Evolutionary conservation across 140 eudicot genomes (phyloP), one percentile per base, ranked within the genome.

Genomic region (Stevia rebaudiana): DNA sequence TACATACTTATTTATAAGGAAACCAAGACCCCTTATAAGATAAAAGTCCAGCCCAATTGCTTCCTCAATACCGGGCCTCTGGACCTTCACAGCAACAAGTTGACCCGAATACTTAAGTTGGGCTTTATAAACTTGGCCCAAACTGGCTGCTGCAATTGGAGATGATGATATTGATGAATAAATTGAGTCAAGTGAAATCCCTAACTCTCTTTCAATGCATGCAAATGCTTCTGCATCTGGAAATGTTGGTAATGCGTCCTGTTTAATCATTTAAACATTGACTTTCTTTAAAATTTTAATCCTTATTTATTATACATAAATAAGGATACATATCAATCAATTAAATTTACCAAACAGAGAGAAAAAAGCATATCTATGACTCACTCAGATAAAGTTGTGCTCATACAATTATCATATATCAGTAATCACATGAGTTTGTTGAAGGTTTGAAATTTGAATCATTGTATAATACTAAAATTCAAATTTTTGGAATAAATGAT

Each of bases 71-170:
- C 95, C 98, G 54, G 98, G 96, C 63, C 98, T 76, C 67, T 91
- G 98, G 74, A 91, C 98, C 80, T 91, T 91, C 73, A 91, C 98
- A 58, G 98, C 98, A 77, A 91, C 96, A 73, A 75, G 61, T 70
- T 85, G 86, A 25, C 96, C 95, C 3, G 95, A 81, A 74, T 74
- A 81, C 77, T 77, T 91, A 56, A 91, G 80, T 73, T 73, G 79
- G 42, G 98, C 98, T 82, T 91, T 87, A 65, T 91, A 91, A 68
- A 91, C 98, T 78, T 91, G 96, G 24, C 98, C 98, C 42, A 91
- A 73, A 87, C 98, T 91, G 49, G 98, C 98, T 52, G 98, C 98
- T 42, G 98, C 96, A 79, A 91, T 87, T 4, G 96, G 98, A 18
- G 90, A 80, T 77, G 86, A 70, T 74, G 98, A 87, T 43, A 91